phyloP scores from a whole-genome alignment of 2,329 filamentous ascomycete genomes.

The Aspergillus flavus region DNA sequence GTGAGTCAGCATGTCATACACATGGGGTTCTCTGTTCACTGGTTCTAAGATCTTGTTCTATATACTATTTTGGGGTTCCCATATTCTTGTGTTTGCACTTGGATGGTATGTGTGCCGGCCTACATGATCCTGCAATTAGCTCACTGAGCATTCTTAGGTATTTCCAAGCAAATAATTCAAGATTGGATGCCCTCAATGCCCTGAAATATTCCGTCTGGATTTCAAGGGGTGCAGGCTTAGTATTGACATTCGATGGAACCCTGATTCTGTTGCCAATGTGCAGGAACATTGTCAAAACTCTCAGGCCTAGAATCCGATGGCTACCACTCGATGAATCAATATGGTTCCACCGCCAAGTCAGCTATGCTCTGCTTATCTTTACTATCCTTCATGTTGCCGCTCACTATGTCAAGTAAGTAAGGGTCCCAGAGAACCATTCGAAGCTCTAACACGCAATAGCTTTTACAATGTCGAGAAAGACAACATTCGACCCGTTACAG shows the following conservation, averaged over 20 bases:
- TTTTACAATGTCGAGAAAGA: conserved; percentile 93
- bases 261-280: conserved; percentile 94
- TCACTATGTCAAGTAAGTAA: conserved; percentile 88
- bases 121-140: not conserved
- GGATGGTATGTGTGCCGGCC: conserved; percentile 70
- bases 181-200: conserved; percentile 75
- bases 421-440: not conserved
- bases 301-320: conserved; percentile 85
- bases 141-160: conserved; percentile 60
- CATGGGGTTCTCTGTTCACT: conserved; percentile 62
- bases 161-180: conserved; percentile 70
- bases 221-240: conserved; percentile 87
- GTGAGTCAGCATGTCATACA: conserved; percentile 49
- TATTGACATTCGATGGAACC: conserved; percentile 79
- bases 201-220: conserved; percentile 92
- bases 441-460: conserved; percentile 50
- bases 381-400: conserved; percentile 73
- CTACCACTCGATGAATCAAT: conserved; percentile 93
- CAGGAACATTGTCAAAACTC: conserved; percentile 79
- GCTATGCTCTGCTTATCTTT: conserved; percentile 85
- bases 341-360: conserved; percentile 95
- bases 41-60: conserved; percentile 76
- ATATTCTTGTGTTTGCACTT: conserved; percentile 76
- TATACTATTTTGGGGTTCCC: conserved; percentile 76
- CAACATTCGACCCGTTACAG: conserved; percentile 77